These are phyloP conservation scores for Rhypophila decipiens DNA, from an alignment of 495 filamentous ascomycete genomes.

Conservation along the genomic window DNA sequence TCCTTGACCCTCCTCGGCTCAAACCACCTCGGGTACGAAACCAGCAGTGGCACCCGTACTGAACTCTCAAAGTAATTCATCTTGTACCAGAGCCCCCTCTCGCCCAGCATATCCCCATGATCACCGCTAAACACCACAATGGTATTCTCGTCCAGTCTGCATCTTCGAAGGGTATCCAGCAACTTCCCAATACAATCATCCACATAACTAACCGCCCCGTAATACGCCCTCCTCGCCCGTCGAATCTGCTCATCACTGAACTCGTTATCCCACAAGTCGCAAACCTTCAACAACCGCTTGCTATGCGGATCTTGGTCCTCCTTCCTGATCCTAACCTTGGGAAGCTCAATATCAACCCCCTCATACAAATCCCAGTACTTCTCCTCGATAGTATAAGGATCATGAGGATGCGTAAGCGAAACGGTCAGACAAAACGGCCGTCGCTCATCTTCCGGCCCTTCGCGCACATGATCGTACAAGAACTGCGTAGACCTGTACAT, in stretches of 20 bases:
- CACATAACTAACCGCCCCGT: conserved; percentile 81
- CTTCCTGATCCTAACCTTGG: conserved; percentile 64
- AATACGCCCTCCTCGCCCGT: conserved; percentile 76
- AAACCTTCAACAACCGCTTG: conserved; percentile 70
- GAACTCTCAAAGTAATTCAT: conserved; percentile 87
- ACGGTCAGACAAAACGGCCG: conserved; percentile 84
- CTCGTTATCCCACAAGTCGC: conserved; percentile 70
- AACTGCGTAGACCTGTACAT: conserved; percentile 80
- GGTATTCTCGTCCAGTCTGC: conserved; percentile 70
- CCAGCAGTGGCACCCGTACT: conserved; percentile 72
- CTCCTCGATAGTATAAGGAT: conserved; percentile 82
- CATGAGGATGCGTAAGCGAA: conserved; percentile 85
- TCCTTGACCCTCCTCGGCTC: conserved; percentile 59
- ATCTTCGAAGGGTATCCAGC: conserved; percentile 62
- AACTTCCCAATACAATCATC: conserved; percentile 81
- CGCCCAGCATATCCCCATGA: conserved; percentile 89
- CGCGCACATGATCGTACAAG: conserved; percentile 73
- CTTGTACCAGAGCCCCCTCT: conserved; percentile 89
- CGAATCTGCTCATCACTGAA: conserved; percentile 75
- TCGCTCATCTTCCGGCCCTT: conserved; percentile 51
- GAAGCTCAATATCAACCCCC: conserved; percentile 74
- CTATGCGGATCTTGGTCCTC: conserved; percentile 78
- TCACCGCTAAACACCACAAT: conserved; percentile 84
- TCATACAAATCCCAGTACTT: conserved; percentile 89
- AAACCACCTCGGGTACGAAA: conserved; percentile 65